A percentile compares a stretch with the other conserved stretches of the same genome.
Evolutionary conservation across 2,329 filamentous ascomycete genomes (phyloP).

Genomic region (Triangularia setosa): DNA sequence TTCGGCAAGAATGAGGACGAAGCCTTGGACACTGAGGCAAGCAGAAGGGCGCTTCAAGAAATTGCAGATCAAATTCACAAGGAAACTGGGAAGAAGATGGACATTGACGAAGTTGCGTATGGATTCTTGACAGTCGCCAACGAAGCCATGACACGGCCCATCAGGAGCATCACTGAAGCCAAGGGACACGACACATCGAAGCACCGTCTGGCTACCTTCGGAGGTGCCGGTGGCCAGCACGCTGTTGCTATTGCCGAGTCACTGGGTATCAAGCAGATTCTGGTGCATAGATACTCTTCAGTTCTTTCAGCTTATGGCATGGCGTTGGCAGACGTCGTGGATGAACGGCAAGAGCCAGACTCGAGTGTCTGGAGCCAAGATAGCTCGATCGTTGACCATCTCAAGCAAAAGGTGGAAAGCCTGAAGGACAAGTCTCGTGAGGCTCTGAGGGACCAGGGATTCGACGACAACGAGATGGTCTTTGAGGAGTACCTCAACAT

Average conservation of each 20-base stretch:
- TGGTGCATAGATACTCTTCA: constrained; percentile 83
- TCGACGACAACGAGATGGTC: constrained; percentile 66
- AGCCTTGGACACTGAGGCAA: constrained; percentile 71
- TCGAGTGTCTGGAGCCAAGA: constrained; percentile 59
- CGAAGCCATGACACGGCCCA: constrained; percentile 86
- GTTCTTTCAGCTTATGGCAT: constrained; percentile 90
- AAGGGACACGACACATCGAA: constrained; percentile 88
- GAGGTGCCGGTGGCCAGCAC: constrained; percentile 86
- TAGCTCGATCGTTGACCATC: constrained; percentile 54
- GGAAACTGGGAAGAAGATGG: constrained; percentile 69
- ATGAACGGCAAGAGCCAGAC: constrained; percentile 79
- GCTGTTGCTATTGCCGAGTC: constrained; percentile 87
- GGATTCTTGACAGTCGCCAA: constrained; percentile 89
- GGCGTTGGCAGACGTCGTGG: constrained; percentile 88
- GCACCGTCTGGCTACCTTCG: constrained; percentile 87
- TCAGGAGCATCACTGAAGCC: constrained; percentile 85
- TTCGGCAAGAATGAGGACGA: constrained; percentile 88
- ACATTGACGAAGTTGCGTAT: constrained; percentile 78
- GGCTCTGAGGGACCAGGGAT: constrained; percentile 72
- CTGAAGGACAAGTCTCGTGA: constrained; percentile 70
- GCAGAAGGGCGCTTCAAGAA: constrained; percentile 69
- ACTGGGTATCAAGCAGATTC: constrained; percentile 77
- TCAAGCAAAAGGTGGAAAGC: constrained; percentile 72
- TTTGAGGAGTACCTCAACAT: constrained; percentile 95
- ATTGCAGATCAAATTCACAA: constrained; percentile 73